These are phyloP conservation scores for Taxillus chinensis DNA, from an alignment of 164 flowering plant species.

Conservation along the genomic window DNA sequence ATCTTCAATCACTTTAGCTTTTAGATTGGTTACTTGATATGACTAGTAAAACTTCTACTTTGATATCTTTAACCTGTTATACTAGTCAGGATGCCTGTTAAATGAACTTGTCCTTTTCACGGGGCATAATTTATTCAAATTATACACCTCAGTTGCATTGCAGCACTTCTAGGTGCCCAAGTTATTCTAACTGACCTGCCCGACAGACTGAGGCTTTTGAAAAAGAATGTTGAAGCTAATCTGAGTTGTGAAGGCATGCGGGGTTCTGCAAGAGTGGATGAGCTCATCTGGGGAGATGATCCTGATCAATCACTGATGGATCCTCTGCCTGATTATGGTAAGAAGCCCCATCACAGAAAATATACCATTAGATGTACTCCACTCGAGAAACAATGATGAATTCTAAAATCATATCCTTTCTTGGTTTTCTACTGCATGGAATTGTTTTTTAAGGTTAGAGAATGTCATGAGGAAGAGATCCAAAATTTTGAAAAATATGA, in stretches of 20 bases:
- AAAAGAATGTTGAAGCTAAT: slow-evolving; percentile 70
- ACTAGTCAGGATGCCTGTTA: too few relatives aligned
- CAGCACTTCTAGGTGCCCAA: slow-evolving; percentile 78
- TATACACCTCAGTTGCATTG: slow-evolving; percentile 52
- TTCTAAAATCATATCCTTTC: too few relatives aligned
- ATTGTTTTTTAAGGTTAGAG: not conserved
- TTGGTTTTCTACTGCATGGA: too few relatives aligned
- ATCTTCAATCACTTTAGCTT: too few relatives aligned
- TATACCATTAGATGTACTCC: too few relatives aligned
- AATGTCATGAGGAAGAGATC: not conserved
- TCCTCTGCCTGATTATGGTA: slow-evolving; percentile 75
- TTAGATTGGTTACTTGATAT: too few relatives aligned
- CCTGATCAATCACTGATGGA: slow-evolving; percentile 35
- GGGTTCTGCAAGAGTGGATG: slow-evolving; percentile 60
- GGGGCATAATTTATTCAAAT: too few relatives aligned
- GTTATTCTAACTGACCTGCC: slow-evolving; percentile 74
- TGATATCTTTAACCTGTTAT: too few relatives aligned
- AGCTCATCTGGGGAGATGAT: slow-evolving; percentile 82
- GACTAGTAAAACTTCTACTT: too few relatives aligned
- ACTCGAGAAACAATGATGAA: too few relatives aligned
- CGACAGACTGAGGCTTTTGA: slow-evolving; percentile 78
- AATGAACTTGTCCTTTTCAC: too few relatives aligned
- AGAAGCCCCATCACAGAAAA: not conserved
- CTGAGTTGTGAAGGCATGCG: slow-evolving; percentile 26
- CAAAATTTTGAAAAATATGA: not conserved